These are phyloP conservation scores for Suillus plorans DNA, from an alignment of 768 basidiomycete species.

Conservation along the genomic window DNA sequence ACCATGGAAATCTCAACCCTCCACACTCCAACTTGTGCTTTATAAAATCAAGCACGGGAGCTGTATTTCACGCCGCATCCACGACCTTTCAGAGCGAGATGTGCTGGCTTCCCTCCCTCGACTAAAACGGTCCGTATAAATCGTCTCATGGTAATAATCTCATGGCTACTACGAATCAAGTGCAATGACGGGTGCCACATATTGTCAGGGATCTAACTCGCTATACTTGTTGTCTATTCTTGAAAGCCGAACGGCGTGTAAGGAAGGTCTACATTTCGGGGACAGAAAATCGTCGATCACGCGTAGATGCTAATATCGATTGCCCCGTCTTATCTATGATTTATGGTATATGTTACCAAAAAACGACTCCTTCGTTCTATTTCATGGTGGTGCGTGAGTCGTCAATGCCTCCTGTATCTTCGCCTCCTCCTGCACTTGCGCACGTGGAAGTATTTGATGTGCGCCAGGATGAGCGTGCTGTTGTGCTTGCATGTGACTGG, in stretches of 20 bases:
- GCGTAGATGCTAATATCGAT: not conserved
- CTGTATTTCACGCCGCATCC: slow-evolving; percentile 17
- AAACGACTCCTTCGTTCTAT: not conserved
- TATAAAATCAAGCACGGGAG: slow-evolving; percentile 18
- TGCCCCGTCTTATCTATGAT: not conserved
- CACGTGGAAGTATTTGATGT: slow-evolving; percentile 40
- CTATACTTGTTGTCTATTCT: not conserved
- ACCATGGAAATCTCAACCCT: slow-evolving; percentile 29
- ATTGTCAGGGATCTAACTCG: not conserved
- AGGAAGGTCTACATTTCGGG: too few species aligned
- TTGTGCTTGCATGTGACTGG: slow-evolving; percentile 24
- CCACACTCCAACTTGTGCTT: slow-evolving; percentile 31
- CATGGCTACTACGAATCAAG: slow-evolving; percentile 26
- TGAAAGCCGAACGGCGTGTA: too few species aligned
- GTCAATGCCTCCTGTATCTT: slow-evolving; percentile 14
- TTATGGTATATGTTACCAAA: not conserved
- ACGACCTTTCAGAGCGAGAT: slow-evolving; percentile 25
- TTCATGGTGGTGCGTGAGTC: not conserved
- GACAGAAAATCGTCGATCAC: not conserved
- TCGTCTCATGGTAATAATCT: slow-evolving; percentile 30
- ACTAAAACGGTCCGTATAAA: slow-evolving; percentile 29
- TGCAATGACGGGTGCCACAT: slow-evolving; percentile 24
- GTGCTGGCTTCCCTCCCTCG: slow-evolving; percentile 23
- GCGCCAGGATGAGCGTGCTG: slow-evolving; percentile 37
- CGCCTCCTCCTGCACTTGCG: slow-evolving; percentile 23